Conservation (phyloP, 2,329 filamentous ascomycete species). For the Achaetomium macrosporum region DNA sequence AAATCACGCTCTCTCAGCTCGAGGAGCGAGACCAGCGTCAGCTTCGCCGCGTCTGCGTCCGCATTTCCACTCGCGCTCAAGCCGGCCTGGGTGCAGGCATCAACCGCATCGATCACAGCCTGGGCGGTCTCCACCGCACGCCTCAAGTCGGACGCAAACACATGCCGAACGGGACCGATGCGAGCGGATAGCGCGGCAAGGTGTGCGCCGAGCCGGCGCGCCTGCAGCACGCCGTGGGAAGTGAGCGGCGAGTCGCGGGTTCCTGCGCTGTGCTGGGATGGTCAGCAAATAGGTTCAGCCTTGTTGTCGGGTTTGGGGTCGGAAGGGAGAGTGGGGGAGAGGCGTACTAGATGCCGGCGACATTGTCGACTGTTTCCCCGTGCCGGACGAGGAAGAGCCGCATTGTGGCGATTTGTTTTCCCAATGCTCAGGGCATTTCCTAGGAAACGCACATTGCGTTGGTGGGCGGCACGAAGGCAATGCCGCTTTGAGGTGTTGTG, state of each 20-base stretch:
- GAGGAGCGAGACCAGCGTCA: conserved; percentile 36
- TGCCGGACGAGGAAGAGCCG: conserved; percentile 75
- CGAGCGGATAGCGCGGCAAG: conserved; percentile 37
- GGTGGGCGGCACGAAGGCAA: too few species aligned
- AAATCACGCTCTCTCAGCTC: conserved; percentile 70
- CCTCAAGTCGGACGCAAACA: conserved; percentile 74
- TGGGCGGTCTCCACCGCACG: conserved; percentile 68
- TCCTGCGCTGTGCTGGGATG: conserved; percentile 52
- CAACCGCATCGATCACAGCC: conserved; percentile 55
- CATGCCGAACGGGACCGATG: conserved; percentile 44
- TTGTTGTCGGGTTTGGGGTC: not conserved
- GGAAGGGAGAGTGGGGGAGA: conserved; percentile 5
- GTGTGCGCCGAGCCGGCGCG: conserved; percentile 61
- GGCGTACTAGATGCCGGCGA: conserved; percentile 66
- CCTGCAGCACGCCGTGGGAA: conserved; percentile 73
- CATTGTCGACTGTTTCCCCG: conserved; percentile 87
- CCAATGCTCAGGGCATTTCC: too few species aligned
- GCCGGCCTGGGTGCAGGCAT: too few species aligned
- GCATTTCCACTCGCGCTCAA: not conserved
- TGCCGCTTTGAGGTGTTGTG: too few species aligned
- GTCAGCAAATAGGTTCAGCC: conserved; percentile 11
- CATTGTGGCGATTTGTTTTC: conserved; percentile 33
- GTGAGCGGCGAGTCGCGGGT: conserved; percentile 75
- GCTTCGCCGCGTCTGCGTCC: not conserved
- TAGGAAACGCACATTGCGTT: too few species aligned